Evolutionary conservation across 2,329 filamentous ascomycete genomes (phyloP), one percentile per base, ranked within the genome.

Genomic region (Herpotrichia juniperi): DNA sequence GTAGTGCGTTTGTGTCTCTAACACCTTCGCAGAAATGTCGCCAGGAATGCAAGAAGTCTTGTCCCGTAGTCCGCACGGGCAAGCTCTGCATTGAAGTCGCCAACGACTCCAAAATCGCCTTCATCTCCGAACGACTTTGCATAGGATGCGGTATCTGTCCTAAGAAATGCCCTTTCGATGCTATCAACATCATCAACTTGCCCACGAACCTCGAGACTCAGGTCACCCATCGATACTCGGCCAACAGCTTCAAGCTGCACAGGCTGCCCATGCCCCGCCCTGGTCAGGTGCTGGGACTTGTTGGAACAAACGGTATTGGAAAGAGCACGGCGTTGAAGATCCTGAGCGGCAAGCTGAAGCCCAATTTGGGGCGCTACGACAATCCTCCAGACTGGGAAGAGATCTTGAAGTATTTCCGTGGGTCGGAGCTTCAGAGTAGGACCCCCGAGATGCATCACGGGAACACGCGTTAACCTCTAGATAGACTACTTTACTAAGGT

Each of bases 271-370:
- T 93, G 85, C 94, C 94, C 58, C 88, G 94, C 55, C 93, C 94
- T 26, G 94, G 94, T 57, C 91, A 97, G 73, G 96, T 99, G 25
- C 80, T 99, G 51, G 94, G 94, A 81, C 84, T 99, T 46, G 96
- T 99, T 39, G 96, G 94, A 76, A 97, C 94, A 67, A 99, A 99
- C 86, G 94, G 96, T 91, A 99, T 97, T 69, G 94, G 94, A 78
- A 99, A 99, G 86, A 97, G 92, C 81, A 99, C 94, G n/a, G 96
- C 94, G 8, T 81, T 99, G 76, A 99, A 99, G 83, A 97, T 99
- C 75, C 87, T 99, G 68, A 96, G 91, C 70, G 94, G 94, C 73
- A 99, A 97, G 80, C 83, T 99, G 69, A 99, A 99, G 86, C 94
- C 94, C 54, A 99, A 99, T 76, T 77, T 99, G 78, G 94, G 96